Evolutionary conservation across 805 yeast species (phyloP).

Genomic region (Candida nitratophila): DNA sequence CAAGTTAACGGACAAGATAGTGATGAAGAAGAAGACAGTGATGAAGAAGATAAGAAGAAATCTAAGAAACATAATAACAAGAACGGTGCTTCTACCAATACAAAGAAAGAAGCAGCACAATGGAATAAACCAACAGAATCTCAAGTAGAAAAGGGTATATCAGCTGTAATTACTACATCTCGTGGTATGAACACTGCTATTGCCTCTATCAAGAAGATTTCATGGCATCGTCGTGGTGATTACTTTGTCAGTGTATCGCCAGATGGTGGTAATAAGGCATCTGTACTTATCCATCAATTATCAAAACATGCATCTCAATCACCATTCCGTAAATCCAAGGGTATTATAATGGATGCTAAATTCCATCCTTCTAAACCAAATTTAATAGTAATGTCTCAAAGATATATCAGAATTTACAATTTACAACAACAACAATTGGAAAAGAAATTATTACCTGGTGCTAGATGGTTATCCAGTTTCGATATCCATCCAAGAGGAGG

Average conservation of each 20-base stretch:
- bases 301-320: constrained; percentile 93
- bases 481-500: constrained; percentile 93
- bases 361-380: constrained; percentile 97
- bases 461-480: constrained; percentile 85
- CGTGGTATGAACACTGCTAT: constrained; percentile 32
- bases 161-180: constrained; percentile 59
- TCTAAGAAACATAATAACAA: constrained; percentile 4
- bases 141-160: constrained; percentile 57
- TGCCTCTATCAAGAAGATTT: constrained; percentile 65
- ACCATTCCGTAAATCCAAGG: constrained; percentile 89
- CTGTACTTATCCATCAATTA: constrained; percentile 90
- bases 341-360: constrained; percentile 90
- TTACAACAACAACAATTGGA: constrained; percentile 76
- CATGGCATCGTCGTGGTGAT: constrained; percentile 98
- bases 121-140: constrained; percentile 78
- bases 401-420: constrained; percentile 87
- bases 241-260: constrained; percentile 97
- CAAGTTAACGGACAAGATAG: constrained; percentile 33
- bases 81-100: constrained; percentile 5
- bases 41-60: constrained; percentile 6
- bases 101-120: constrained; percentile 44
- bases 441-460: constrained; percentile 89
- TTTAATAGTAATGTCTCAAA: constrained; percentile 87
- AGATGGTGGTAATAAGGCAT: constrained; percentile 67
- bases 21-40: constrained; percentile 21